Evolutionary conservation across 108 stramenopile genomes (phyloP).

Genomic region (Cyclotella cryptica): DNA sequence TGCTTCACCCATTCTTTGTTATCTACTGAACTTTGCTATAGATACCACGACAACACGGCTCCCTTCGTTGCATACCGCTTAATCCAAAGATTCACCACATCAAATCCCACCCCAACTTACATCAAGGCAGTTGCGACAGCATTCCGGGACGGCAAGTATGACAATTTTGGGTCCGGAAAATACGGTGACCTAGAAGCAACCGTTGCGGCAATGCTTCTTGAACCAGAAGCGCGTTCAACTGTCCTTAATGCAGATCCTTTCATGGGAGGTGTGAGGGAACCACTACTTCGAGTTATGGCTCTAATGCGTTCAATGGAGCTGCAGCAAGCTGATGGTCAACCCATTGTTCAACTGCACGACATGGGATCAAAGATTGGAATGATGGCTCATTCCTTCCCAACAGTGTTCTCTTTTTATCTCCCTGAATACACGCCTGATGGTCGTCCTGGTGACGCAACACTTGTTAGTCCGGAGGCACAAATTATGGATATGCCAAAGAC

Average conservation of each 20-base stretch:
- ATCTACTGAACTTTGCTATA: not conserved
- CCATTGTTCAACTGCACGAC: slow-evolving; percentile 34
- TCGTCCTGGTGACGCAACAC: slow-evolving; percentile 36
- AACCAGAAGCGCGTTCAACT: slow-evolving; percentile 57
- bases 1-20: not conserved
- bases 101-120: slow-evolving; percentile 60
- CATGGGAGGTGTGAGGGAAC: slow-evolving; percentile 61
- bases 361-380: slow-evolving; percentile 54
- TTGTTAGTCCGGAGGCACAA: slow-evolving; percentile 45
- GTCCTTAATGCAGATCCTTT: slow-evolving; percentile 64
- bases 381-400: slow-evolving; percentile 56
- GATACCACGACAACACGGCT: slow-evolving; percentile 58
- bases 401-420: slow-evolving; percentile 63
- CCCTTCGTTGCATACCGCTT: slow-evolving; percentile 56
- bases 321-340: slow-evolving; percentile 25
- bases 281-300: slow-evolving; percentile 59
- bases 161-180: slow-evolving; percentile 47
- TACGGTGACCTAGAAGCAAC: slow-evolving; percentile 75
- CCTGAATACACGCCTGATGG: slow-evolving; percentile 61
- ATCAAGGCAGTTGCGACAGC: slow-evolving; percentile 54
- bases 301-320: slow-evolving; percentile 63
- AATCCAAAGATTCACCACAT: slow-evolving; percentile 60
- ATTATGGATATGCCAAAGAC: slow-evolving; percentile 53
- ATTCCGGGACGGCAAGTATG: slow-evolving; percentile 43
- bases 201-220: slow-evolving; percentile 63